These are phyloP conservation scores for Neurospora intermedia DNA, from an alignment of 495 filamentous ascomycete genomes.

Conservation along the genomic window DNA sequence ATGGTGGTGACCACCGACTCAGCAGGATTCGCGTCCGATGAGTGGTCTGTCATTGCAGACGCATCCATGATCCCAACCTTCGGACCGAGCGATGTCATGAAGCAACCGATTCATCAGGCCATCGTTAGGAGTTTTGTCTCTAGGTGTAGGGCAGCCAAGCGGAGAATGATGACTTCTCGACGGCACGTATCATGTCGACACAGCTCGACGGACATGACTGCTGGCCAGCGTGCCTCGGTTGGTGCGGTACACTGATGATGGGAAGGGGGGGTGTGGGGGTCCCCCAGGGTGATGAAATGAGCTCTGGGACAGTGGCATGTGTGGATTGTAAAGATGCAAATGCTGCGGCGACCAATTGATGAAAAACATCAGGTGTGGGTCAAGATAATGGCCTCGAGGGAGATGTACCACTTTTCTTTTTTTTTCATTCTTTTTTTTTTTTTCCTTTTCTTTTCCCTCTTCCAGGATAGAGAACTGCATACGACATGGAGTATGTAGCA, in stretches of 20 bases:
- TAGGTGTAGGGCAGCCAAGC: constrained; percentile 9
- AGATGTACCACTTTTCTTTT: neutral
- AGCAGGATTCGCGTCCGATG: constrained; percentile 1
- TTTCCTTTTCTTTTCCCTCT: too few species aligned
- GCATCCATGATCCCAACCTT: constrained; percentile 15
- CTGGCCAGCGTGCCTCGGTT: neutral
- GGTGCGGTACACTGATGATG: neutral
- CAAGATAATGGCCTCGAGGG: neutral
- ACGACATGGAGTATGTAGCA: neutral
- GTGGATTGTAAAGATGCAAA: neutral
- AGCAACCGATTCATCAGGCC: constrained; percentile 2
- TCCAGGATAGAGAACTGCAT: neutral
- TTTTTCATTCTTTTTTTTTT: neutral
- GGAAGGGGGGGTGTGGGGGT: neutral
- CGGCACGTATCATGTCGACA: neutral
- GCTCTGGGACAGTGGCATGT: neutral
- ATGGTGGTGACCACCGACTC: neutral
- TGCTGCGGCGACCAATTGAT: neutral
- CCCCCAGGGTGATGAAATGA: neutral
- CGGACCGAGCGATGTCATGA: constrained; percentile 8
- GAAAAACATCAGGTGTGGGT: neutral
- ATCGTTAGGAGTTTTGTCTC: constrained; percentile 3
- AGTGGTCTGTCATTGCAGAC: constrained; percentile 15
- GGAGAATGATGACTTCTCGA: constrained; percentile 3
- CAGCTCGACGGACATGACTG: neutral